These are phyloP conservation scores for Exophiala spinifera DNA, from an alignment of 2,329 filamentous ascomycete species.

Conservation along the genomic window DNA sequence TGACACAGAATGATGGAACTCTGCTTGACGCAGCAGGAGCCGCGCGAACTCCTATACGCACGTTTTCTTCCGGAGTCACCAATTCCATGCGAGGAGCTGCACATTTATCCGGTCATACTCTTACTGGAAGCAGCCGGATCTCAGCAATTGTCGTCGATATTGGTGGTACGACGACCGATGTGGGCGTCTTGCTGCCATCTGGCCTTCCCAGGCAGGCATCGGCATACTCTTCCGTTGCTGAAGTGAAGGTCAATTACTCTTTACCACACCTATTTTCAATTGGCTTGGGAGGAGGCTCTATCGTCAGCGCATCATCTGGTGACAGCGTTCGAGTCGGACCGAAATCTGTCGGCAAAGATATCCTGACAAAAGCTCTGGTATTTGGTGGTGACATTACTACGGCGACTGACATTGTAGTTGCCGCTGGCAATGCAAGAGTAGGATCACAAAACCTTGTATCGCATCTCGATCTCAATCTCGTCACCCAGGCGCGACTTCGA, in stretches of 20 bases:
- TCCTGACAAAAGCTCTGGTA: constrained; percentile 46
- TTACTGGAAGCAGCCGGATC: constrained; percentile 28
- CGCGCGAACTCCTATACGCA: constrained; percentile 56
- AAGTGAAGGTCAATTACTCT: constrained; percentile 58
- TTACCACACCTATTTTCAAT: constrained; percentile 56
- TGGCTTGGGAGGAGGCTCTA: constrained; percentile 53
- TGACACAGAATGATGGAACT: constrained; percentile 65
- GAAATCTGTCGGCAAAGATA: constrained; percentile 52
- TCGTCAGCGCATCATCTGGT: constrained; percentile 32
- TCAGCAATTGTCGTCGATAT: constrained; percentile 59
- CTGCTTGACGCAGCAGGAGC: constrained; percentile 52
- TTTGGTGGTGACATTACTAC: constrained; percentile 56
- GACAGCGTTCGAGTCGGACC: constrained; percentile 49
- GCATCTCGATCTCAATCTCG: constrained; percentile 16
- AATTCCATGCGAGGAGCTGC: constrained; percentile 64
- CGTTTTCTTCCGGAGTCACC: constrained; percentile 61
- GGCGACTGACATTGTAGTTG: constrained; percentile 51
- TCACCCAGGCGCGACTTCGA: constrained; percentile 33
- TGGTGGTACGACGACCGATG: constrained; percentile 64
- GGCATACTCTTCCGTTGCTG: constrained; percentile 56
- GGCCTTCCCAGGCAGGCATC: constrained; percentile 62
- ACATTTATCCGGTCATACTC: constrained; percentile 50
- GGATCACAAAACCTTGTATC: constrained; percentile 32
- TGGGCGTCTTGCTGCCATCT: constrained; percentile 58
- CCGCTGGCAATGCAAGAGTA: constrained; percentile 32